Conservation (phyloP, 2,329 filamentous ascomycete species). For the Scytalidium lignicola region DNA sequence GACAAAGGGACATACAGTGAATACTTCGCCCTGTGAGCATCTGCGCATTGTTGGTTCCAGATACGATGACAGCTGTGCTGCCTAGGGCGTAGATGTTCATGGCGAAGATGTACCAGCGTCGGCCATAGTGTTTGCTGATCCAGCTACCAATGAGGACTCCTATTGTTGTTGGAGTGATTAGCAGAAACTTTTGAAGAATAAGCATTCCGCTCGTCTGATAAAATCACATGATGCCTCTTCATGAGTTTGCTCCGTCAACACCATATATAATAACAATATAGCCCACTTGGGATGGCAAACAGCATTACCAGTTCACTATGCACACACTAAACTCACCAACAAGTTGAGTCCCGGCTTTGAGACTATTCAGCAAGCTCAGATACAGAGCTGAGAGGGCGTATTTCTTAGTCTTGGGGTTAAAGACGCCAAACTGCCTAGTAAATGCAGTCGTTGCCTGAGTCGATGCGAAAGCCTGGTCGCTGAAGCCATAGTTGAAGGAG, state of each 20-base stretch:
- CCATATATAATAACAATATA: conserved; percentile 33
- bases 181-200: conserved; percentile 30
- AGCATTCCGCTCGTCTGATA: too few species aligned
- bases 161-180: conserved; percentile 1
- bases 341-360: conserved; percentile 25
- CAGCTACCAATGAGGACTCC: conserved; percentile 9
- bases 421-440: conserved; percentile 29
- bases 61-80: not conserved
- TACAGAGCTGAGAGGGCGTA: conserved; percentile 17
- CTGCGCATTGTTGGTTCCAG: not conserved
- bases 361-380: conserved; percentile 1
- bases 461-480: conserved; percentile 32
- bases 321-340: too few species aligned
- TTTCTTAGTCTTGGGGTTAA: conserved; percentile 11
- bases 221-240: too few species aligned
- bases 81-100: conserved; percentile 1
- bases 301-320: too few species aligned
- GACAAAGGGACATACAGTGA: not conserved
- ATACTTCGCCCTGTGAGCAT: not conserved
- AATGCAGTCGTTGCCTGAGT: conserved; percentile 34
- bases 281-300: too few species aligned
- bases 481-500: conserved; percentile 38
- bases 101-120: not conserved
- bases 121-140: not conserved
- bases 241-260: too few species aligned